Conservation (phyloP, 768 basidiomycete species). For the Trametopsis cervina region DNA sequence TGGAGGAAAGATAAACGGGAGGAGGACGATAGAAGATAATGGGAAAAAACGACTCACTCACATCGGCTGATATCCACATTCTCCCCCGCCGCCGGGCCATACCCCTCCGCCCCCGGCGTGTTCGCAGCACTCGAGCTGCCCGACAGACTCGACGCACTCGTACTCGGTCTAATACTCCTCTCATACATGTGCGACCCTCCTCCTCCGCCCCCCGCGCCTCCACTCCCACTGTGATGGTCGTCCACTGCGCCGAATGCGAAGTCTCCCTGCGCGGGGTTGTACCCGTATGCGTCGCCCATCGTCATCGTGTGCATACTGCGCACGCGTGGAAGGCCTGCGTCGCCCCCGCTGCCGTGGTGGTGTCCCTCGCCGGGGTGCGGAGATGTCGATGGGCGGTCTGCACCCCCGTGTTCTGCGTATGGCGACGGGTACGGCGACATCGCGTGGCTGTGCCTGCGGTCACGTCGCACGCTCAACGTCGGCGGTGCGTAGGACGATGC, state of each 20-base stretch:
- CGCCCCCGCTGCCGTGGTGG: constrained; percentile 18
- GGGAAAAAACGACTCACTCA: constrained; percentile 39
- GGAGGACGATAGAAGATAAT: neutral
- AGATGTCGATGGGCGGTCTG: constrained; percentile 63
- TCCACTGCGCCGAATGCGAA: constrained; percentile 73
- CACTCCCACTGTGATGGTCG: constrained; percentile 20
- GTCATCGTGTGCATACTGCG: constrained; percentile 68
- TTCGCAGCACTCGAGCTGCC: constrained; percentile 77
- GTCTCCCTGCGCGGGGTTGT: constrained; percentile 62
- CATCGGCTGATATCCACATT: constrained; percentile 80
- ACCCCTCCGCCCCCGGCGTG: constrained; percentile 63
- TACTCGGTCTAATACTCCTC: constrained; percentile 63
- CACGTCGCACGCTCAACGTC: constrained; percentile 64
- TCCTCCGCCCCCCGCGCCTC: constrained; percentile 15
- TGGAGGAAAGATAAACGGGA: constrained; percentile 5
- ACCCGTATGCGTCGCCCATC: constrained; percentile 60
- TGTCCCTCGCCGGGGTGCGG: constrained; percentile 55
- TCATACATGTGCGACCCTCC: constrained; percentile 20
- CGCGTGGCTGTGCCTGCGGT: constrained; percentile 77
- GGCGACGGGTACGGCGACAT: constrained; percentile 84
- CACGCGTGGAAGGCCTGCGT: constrained; percentile 59
- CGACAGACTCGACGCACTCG: constrained; percentile 71
- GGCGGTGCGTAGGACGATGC: constrained; percentile 42
- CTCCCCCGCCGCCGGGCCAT: constrained; percentile 37
- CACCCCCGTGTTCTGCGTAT: constrained; percentile 52